Evolutionary conservation across 176 grass and related monocot genomes (phyloP).

Genomic region (Typha latifolia): DNA sequence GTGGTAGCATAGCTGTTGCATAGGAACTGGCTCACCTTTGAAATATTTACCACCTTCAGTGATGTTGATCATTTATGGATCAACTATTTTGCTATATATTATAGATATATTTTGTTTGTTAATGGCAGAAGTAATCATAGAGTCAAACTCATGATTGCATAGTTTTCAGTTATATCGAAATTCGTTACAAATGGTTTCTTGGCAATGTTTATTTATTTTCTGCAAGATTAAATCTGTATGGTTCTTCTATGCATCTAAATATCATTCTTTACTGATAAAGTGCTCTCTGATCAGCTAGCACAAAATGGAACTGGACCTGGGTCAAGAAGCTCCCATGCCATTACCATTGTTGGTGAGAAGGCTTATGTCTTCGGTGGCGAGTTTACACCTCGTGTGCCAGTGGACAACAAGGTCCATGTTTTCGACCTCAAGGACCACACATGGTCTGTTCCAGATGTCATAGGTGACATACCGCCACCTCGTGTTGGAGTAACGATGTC

Average conservation of each 20-base stretch:
- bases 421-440: conserved; percentile 49
- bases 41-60: too few relatives aligned
- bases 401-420: conserved; percentile 78
- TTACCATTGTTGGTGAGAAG: conserved; percentile 46
- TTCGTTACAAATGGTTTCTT: too few relatives aligned
- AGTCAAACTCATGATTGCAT: too few relatives aligned
- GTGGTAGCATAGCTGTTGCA: too few relatives aligned
- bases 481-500: conserved; percentile 78
- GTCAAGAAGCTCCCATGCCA: conserved; percentile 74
- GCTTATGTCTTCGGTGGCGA: conserved; percentile 84
- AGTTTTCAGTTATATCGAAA: too few relatives aligned
- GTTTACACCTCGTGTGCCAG: conserved; percentile 69
- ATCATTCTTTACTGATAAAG: not conserved
- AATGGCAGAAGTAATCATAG: too few relatives aligned
- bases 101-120: too few relatives aligned
- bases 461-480: conserved; percentile 58
- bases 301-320: conserved; percentile 59
- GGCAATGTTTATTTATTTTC: not conserved
- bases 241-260: not conserved
- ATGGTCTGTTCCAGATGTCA: conserved; percentile 43
- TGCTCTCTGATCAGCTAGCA: conserved; percentile 26
- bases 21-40: too few relatives aligned
- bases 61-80: too few relatives aligned
- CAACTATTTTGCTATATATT: too few relatives aligned
- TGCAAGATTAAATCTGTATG: not conserved